phyloP scores from a whole-genome alignment of 768 basidiomycete species.

The Heimioporus sp. region DNA sequence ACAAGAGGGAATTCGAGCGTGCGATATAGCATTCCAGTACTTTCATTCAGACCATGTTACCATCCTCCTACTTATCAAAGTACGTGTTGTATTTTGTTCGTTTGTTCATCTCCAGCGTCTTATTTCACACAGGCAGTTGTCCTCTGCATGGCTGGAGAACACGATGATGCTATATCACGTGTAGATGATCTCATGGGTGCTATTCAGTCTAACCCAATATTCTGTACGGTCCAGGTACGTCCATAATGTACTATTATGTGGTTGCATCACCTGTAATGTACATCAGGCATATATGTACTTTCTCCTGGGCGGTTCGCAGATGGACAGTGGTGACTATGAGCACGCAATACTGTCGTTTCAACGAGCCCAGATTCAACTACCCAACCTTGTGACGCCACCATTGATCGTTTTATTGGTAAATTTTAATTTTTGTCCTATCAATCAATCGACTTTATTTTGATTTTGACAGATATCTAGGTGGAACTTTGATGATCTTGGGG shows the following conservation, averaged over 20 bases:
- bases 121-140: neutral
- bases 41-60: neutral
- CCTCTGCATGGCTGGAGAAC: neutral
- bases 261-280: neutral
- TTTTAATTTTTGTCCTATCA: neutral
- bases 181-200: neutral
- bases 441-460: too few relatives aligned
- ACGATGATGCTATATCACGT: neutral
- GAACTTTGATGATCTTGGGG: too few relatives aligned
- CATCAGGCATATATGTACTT: conserved; percentile 9
- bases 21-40: neutral
- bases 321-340: neutral
- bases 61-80: neutral
- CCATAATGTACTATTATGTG: too few relatives aligned
- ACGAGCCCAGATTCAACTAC: neutral
- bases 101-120: neutral
- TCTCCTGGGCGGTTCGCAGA: neutral
- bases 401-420: neutral
- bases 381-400: neutral
- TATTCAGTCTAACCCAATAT: neutral
- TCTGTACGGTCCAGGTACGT: neutral
- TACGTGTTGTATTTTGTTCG: neutral
- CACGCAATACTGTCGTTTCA: neutral
- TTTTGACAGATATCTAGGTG: too few relatives aligned
- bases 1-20: neutral